These are phyloP conservation scores for Solanum arcanum DNA, from an alignment of 257 asterid species.

Conservation along the genomic window DNA sequence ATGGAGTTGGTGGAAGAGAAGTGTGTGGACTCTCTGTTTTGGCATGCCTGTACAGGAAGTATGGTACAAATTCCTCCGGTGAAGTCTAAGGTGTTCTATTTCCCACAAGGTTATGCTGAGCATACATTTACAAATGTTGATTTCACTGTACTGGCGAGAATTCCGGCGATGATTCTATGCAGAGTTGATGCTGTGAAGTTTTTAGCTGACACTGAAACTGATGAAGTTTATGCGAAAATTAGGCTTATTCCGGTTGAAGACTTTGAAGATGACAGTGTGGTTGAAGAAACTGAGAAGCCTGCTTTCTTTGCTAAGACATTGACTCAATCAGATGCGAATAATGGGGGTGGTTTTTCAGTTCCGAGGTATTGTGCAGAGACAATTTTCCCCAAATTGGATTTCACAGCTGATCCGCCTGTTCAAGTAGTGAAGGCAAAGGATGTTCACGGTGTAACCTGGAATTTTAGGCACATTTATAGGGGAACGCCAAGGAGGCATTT, in stretches of 20 bases:
- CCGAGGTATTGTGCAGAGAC: constrained; percentile 32
- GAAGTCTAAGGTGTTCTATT: constrained; percentile 40
- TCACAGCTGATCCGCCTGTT: constrained; percentile 21
- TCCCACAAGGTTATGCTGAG: constrained; percentile 69
- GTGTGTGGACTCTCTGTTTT: constrained; percentile 42
- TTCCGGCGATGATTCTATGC: constrained; percentile 45
- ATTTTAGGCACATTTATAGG: constrained; percentile 54
- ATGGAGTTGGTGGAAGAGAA: constrained; percentile 24
- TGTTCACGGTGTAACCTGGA: constrained; percentile 37
- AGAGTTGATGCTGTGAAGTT: constrained; percentile 36
- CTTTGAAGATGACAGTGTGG: constrained; percentile 8
- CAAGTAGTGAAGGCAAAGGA: constrained; percentile 25
- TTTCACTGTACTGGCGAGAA: constrained; percentile 26
- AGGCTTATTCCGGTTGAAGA: constrained; percentile 11
- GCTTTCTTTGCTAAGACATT: constrained; percentile 20
- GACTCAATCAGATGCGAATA: constrained; percentile 32
- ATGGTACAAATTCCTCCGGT: constrained; percentile 57
- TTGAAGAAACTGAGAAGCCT: constrained; percentile 16
- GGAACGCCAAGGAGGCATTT: constrained; percentile 65
- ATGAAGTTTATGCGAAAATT: constrained; percentile 23
- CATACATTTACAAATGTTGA: constrained; percentile 36
- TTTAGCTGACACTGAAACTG: constrained; percentile 39
- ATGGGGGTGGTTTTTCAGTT: constrained; percentile 30
- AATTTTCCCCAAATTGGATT: constrained; percentile 17
- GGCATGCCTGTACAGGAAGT: constrained; percentile 67